phyloP scores from a whole-genome alignment of 169 alveolate species.

The Plasmodium vinckei region DNA sequence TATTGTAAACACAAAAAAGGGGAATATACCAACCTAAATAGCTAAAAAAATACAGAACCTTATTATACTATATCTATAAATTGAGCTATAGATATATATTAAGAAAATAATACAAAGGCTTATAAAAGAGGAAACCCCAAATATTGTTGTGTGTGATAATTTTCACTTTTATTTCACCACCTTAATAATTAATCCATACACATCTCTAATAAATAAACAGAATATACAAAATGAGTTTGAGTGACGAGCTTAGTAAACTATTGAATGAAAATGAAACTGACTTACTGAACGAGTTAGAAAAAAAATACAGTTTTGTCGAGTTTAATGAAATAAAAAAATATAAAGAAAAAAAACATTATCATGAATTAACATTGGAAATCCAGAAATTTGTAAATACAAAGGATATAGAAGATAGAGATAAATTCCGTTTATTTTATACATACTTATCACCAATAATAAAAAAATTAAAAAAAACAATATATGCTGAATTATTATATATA shows the following conservation, averaged over 20 bases:
- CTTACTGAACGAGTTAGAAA: constrained; percentile 20
- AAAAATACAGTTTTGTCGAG: constrained; percentile 24
- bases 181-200: too few relatives aligned
- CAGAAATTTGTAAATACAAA: constrained; percentile 50
- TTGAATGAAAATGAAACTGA: constrained; percentile 34
- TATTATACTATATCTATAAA: too few relatives aligned
- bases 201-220: too few relatives aligned
- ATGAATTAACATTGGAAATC: constrained; percentile 59
- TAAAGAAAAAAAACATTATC: constrained; percentile 55
- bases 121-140: too few relatives aligned
- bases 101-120: too few relatives aligned
- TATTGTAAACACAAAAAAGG: too few relatives aligned
- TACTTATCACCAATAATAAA: constrained; percentile 48
- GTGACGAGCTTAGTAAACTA: constrained; percentile 11
- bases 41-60: too few relatives aligned
- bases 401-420: constrained; percentile 35
- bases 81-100: too few relatives aligned
- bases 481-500: constrained; percentile 60
- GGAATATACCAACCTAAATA: too few relatives aligned
- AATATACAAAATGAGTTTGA: background rate
- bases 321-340: constrained; percentile 30
- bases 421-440: constrained; percentile 47
- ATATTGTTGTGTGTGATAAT: too few relatives aligned
- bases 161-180: too few relatives aligned
- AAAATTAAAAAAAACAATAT: constrained; percentile 46